Evolutionary conservation across 345 rosid genomes (phyloP), one percentile per base, ranked within the genome.

Genomic region (Salix brachista): DNA sequence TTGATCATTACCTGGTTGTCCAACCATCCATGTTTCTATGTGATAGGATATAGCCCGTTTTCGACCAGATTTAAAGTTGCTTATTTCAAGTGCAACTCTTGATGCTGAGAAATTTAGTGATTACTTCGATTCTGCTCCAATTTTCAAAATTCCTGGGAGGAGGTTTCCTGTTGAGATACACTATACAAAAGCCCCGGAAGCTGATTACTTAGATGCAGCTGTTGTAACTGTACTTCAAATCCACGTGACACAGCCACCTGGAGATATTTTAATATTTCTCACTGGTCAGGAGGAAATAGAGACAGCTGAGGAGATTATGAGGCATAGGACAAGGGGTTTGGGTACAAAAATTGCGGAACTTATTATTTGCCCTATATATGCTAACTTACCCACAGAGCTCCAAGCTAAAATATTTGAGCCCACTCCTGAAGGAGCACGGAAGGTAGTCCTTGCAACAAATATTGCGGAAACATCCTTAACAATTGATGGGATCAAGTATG

Each of bases 261-360:
- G 99, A 70, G 99, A 95, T 89, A 88, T 95, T 86, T 86, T 95
- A 83, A 88, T 95, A 48, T 95, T 95, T 77, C 69, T 95, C 30
- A 95, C 99, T 42, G 99, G 98, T 80, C 99, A 95, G 82, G 96
- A 95, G 78, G 99, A 95, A 90, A 95, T 95, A 73, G 99, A 95
- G 87, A 81, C 98, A 30, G 97, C 94, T 18, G 98, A 95, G 78
- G 98, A 95, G 84, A 91, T 85, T 79, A 83, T 95, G 86, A 95
- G 91, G 88, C 93, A 91, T 41, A 87, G 98, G 83, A 91, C 89
- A 69, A 89, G 90, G 86, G 97, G 98, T 54, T 82, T 93, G 79
- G 99, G 99, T 74, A 86, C 99, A 34, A 96, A 92, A 85, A 96
- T 96, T 76, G 93, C 94, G 0, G 99, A 96, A 74, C 87, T 96